Base-by-base conservation (phyloP, 805 yeast genomes). In the Brettanomyces anomalus region DNA sequence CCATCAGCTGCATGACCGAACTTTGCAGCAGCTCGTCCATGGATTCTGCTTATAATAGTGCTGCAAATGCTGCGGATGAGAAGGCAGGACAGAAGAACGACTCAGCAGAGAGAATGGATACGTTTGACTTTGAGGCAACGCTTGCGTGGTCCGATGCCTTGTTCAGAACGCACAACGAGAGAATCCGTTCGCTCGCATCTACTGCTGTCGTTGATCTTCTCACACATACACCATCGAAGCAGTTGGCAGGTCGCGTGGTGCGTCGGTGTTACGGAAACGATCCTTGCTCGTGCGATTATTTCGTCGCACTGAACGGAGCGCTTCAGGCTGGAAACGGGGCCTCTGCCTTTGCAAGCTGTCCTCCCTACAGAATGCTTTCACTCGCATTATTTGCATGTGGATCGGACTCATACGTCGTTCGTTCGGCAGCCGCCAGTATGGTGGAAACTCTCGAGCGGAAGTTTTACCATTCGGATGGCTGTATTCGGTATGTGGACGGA, bases 1-100 rank as follows among this genome's bases (percentile, higher is more conserved):
- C 94, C 0, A 68, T 87, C 39, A 82, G 86, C 46, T 79, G 95
- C 34, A 85, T 93, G 95, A 85, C 95, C 0, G 71, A 81, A 0
- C 64, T 93, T 21, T 79, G 94, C 51, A 70, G 80, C 2, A 93
- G 94, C n/a, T 76, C 81, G 3, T 74, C 88, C 7, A 71, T 75
- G 5, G 73, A 70, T 41, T 44, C 33, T 18, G n/a, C 37, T 2
- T 13, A 14, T 11, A 35, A 35, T 15, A 14, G 18, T 18, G 37
- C 18, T 7, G 36, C 10, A 10, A 28, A 14, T 14, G 15, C 11
- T 17, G n/a, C 21, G 8, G 37, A 18, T 15, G 16, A 11, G 20
- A 15, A 19, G n/a, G 18, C 37, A 16, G 20, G 19, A 20, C 19
- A 17, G 6, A 15, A 18, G 11, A 18, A 11, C 8, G 34, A n/a